Conservation (phyloP, 2,329 filamentous ascomycete genomes). For the Aspergillus candidus region DNA sequence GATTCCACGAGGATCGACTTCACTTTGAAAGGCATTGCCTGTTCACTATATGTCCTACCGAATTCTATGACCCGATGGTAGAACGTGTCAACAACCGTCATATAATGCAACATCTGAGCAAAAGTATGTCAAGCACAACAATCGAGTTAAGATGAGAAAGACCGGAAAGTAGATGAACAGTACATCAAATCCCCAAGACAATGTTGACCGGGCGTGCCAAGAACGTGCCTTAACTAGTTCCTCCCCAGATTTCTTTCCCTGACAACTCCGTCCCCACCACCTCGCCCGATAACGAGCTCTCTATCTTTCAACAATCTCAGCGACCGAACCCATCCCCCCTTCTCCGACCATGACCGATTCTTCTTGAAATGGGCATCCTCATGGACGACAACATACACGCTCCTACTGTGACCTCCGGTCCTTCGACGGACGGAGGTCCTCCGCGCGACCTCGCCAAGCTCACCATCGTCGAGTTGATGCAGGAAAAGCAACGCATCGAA, state of each 20-base stretch:
- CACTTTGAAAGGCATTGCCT: too few species aligned
- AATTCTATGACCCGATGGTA: too few species aligned
- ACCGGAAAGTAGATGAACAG: too few species aligned
- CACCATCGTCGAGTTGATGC: conserved; percentile 72
- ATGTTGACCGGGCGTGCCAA: background rate
- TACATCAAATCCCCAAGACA: too few species aligned
- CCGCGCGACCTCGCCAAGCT: conserved; percentile 60
- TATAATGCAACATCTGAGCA: too few species aligned
- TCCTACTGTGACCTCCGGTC: conserved; percentile 71
- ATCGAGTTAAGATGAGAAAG: too few species aligned
- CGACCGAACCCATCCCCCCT: conserved; percentile 6
- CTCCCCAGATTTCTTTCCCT: conserved; percentile 2
- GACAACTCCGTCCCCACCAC: background rate
- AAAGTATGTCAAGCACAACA: too few species aligned
- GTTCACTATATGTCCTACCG: too few species aligned
- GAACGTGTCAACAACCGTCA: too few species aligned
- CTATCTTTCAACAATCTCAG: conserved; percentile 6
- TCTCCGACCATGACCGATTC: conserved; percentile 2
- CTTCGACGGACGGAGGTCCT: conserved; percentile 53
- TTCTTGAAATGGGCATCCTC: conserved; percentile 45
- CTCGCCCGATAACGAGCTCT: background rate
- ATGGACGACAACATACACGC: conserved; percentile 63
- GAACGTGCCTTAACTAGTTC: background rate
- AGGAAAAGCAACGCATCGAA: conserved; percentile 78
- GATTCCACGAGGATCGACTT: too few species aligned